Evolutionary conservation across 169 alveolate species (phyloP), one percentile per base, ranked within the genome.

Genomic region (Cryptosporidium bovis): DNA sequence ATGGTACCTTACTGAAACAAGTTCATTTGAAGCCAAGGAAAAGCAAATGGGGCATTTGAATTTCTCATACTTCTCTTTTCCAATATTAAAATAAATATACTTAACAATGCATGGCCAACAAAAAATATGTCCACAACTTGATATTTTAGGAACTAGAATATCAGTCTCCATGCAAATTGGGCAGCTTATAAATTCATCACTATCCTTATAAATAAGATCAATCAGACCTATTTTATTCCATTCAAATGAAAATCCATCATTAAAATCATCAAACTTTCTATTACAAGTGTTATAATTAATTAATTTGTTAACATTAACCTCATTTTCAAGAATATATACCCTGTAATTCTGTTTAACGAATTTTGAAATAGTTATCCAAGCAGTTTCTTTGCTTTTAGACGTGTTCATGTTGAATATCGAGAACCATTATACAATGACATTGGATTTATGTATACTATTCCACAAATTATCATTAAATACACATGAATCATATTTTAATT

Each of bases 51-150:
- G 87, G 64, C 87, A 77, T 44, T 60, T 77, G 27, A 56, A 77
- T 36, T 40, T 36, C 3, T 50, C 46, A 33, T 34, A 27, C 29
- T 53, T 64, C 12, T 40, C 64, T 31, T 62, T 51, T 20, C 40
- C 65, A 53, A 69, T 56, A 29, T 3, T 69, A 40, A 40, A 40
- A 40, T 77, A 56, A 27, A 77, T 60, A 48, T 56, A 40, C 48
- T 34, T 56, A 16, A 77, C 34, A n/a, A 77, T 77, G n/a, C 87
- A 77, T 44, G 87, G 87, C 87, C 87, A 77, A 60, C 87, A 77
- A 44, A 56, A 77, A 36, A 77, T 44, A 62, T 77, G 87, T n/a
- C 87, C 87, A 60, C 87, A 77, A 48, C 44, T 77, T 3, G 87
- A 60, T 36, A 77, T 77, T 44, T 62, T 77, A 46, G 87, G 87